Evolutionary conservation across 352 stramenopile genomes (phyloP), one percentile per base, ranked within the genome.

Genomic region (Sclerospora graminicola): DNA sequence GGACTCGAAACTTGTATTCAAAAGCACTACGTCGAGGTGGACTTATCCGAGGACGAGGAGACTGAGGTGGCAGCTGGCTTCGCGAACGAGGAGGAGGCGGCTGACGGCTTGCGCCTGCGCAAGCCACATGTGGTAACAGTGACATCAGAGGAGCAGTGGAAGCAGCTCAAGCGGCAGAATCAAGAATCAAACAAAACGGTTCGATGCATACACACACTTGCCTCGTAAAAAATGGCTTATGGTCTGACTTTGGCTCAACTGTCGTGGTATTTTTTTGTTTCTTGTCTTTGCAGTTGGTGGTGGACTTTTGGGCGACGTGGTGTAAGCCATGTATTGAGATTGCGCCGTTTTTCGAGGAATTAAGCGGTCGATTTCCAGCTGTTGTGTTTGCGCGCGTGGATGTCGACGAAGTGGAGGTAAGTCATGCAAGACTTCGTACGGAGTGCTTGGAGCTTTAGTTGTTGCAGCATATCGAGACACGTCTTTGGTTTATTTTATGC

Each of bases 281-380:
- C 10, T 8, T 24, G 32, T 32, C 29, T 1, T 52, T 23, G 28
- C 28, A 88, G 75, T 56, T 92, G 45, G 57, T 93, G 33, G 82
- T 93, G 47, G 79, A 89, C 42, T 94, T 94, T 39, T 84, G 67
- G 46, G 84, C 84, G 7, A 74, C 72, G 30, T 95, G 82, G 84
- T 91, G 76, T 57, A 78, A 84, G 48, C 78, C 80, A 7, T 92
- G 84, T 56, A 51, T 76, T 39, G 73, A 68, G 32, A 90, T 94
- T 33, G 71, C 72, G 15, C 84, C 82, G 9, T 61, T 82, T 21
- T 94, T 86, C 39, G 76, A 90, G 21, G 52, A 62, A 14, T 52
- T 95, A n/a, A 82, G 77, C 34, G 48, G 39, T 18, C 56, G 76
- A 43, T 84, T 72, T 38, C 46, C 66, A 1, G 47, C 39, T 19